Percentiles rank a stretch among this genome's conserved stretches.
phyloP scores from a whole-genome alignment of 306 rosid genomes.

The Quercus rubra region DNA sequence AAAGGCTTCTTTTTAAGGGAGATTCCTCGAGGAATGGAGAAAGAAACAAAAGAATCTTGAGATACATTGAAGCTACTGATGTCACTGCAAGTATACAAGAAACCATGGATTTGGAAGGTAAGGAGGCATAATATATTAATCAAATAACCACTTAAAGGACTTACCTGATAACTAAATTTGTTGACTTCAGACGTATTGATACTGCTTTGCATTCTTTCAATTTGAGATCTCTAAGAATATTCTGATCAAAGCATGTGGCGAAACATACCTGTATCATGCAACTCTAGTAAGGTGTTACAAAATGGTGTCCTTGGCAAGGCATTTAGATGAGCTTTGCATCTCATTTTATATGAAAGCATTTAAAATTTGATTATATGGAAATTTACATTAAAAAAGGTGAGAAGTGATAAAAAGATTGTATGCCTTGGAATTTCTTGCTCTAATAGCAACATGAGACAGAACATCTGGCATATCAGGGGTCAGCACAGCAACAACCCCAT shows the following conservation, averaged over 20 bases:
- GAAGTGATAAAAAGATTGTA: not conserved
- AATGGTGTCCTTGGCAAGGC: not conserved
- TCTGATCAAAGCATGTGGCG: conserved; percentile 38
- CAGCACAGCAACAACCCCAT: conserved; percentile 36
- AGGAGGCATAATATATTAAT: not conserved
- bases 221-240: conserved; percentile 23
- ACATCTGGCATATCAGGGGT: conserved; percentile 38
- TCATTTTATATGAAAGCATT: not conserved
- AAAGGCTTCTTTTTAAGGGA: conserved; percentile 21
- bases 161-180: conserved; percentile 30
- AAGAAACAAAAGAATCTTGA: conserved; percentile 9
- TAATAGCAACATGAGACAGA: conserved; percentile 33
- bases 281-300: not conserved
- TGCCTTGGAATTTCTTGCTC: conserved; percentile 41
- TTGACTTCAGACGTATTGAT: conserved; percentile 23
- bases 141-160: not conserved
- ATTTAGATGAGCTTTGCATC: not conserved
- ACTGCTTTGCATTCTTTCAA: conserved; percentile 31
- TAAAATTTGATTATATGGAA: not conserved
- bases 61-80: conserved; percentile 10
- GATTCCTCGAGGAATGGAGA: conserved; percentile 16
- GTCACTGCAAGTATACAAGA: conserved; percentile 23
- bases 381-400: not conserved
- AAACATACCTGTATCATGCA: conserved; percentile 33
- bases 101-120: not conserved